phyloP scores from a whole-genome alignment of 495 filamentous ascomycete genomes.

The Tricharina praecox region DNA sequence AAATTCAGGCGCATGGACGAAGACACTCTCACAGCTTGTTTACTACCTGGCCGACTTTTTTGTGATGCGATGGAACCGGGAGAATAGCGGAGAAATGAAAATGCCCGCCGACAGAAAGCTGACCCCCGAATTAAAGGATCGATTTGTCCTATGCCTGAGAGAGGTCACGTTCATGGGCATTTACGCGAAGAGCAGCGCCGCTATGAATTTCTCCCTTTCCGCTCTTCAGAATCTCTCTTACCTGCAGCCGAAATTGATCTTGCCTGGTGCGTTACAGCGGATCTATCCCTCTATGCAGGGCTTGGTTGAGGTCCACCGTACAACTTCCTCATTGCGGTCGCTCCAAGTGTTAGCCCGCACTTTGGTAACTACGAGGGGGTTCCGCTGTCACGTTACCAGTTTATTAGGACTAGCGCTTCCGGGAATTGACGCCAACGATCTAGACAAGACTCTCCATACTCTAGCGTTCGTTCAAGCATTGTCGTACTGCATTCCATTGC shows the following conservation, averaged over 20 bases:
- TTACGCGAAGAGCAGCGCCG: constrained; percentile 80
- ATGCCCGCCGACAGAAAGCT: constrained; percentile 62
- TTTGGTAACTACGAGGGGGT: constrained; percentile 81
- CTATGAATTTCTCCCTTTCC: constrained; percentile 78
- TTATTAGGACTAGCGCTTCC: constrained; percentile 79
- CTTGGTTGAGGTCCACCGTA: constrained; percentile 91
- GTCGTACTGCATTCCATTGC: constrained; percentile 84
- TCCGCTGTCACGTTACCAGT: constrained; percentile 86
- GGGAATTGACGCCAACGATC: constrained; percentile 93
- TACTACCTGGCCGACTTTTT: constrained; percentile 94
- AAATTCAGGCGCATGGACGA: constrained; percentile 86
- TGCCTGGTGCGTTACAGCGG: constrained; percentile 83
- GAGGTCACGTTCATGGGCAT: constrained; percentile 98
- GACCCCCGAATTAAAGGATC: constrained; percentile 59
- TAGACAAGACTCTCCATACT: constrained; percentile 88
- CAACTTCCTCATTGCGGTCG: constrained; percentile 78
- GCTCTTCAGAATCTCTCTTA: constrained; percentile 77
- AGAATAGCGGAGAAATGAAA: constrained; percentile 80
- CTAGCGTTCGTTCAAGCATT: constrained; percentile 88
- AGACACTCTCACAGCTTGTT: constrained; percentile 71
- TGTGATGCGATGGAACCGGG: constrained; percentile 92
- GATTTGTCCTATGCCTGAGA: constrained; percentile 78
- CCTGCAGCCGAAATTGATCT: constrained; percentile 77
- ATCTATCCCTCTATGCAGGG: constrained; percentile 96
- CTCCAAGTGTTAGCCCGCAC: constrained; percentile 75